These are phyloP conservation scores for Trametes cingulata DNA, from an alignment of 768 basidiomycete genomes.

Conservation along the genomic window DNA sequence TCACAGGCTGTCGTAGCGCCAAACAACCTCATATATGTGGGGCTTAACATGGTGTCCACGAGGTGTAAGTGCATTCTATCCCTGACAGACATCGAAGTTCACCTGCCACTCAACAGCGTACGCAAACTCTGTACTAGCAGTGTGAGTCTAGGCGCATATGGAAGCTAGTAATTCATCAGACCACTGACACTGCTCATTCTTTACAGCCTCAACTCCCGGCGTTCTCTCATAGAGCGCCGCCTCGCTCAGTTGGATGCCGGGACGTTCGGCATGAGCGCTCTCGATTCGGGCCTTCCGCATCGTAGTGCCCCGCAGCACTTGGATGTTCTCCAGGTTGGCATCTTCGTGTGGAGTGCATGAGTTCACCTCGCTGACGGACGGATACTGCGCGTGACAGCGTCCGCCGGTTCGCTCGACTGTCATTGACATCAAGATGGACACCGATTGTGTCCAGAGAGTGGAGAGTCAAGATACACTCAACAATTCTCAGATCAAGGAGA, in stretches of 20 bases:
- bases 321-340: neutral
- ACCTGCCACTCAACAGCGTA: neutral
- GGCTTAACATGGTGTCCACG: constrained; percentile 1
- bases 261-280: constrained; percentile 3
- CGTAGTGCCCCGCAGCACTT: neutral
- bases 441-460: neutral
- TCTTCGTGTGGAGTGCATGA: neutral
- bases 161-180: neutral
- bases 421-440: constrained; percentile 1
- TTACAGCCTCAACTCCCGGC: neutral
- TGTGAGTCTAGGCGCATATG: neutral
- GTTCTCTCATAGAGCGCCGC: neutral
- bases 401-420: neutral
- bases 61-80: neutral
- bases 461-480: neutral
- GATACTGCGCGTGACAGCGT: neutral
- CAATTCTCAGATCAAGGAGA: neutral
- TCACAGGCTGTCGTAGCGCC: neutral
- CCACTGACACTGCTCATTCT: neutral
- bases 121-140: constrained; percentile 1
- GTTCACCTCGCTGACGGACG: neutral
- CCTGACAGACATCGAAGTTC: neutral
- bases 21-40: constrained; percentile 1
- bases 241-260: neutral
- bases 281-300: neutral